A percentile compares a stretch with the other conserved stretches of the same genome.
phyloP scores from a whole-genome alignment of 306 rosid genomes.

The Potentilla sterilis region DNA sequence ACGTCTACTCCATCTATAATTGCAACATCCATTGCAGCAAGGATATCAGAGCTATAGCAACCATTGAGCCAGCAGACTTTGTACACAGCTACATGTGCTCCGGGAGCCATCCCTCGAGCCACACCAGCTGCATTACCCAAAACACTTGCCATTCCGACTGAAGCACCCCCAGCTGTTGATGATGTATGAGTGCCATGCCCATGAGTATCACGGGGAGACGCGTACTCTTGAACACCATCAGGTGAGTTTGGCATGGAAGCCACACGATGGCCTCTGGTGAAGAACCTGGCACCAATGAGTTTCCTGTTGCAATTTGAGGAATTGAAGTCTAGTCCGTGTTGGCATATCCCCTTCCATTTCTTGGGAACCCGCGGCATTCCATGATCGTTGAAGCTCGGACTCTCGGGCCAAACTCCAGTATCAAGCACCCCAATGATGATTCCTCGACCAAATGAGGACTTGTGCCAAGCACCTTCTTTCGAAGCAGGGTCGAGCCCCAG shows the following conservation, averaged over 20 bases:
- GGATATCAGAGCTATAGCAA: constrained; percentile 83
- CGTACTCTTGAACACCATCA: constrained; percentile 47
- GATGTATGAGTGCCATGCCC: constrained; percentile 95
- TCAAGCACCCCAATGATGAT: constrained; percentile 83
- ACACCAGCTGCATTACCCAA: constrained; percentile 77
- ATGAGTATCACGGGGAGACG: constrained; percentile 77
- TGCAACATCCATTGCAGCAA: constrained; percentile 86
- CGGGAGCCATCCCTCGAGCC: constrained; percentile 89
- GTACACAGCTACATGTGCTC: constrained; percentile 76
- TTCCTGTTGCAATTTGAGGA: constrained; percentile 69
- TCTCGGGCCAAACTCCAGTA: constrained; percentile 93
- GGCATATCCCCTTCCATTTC: constrained; percentile 83
- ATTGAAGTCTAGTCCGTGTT: constrained; percentile 67
- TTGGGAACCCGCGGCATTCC: constrained; percentile 75
- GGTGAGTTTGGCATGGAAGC: constrained; percentile 40
- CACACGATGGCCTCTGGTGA: constrained; percentile 66
- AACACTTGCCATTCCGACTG: constrained; percentile 57
- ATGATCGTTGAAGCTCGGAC: constrained; percentile 73
- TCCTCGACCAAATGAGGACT: constrained; percentile 65
- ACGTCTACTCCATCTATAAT: constrained; percentile 80
- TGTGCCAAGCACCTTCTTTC: constrained; percentile 56
- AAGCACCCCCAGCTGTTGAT: constrained; percentile 73
- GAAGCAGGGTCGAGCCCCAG: constrained; percentile 55
- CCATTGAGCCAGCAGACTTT: constrained; percentile 92
- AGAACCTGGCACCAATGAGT: constrained; percentile 91